phyloP scores from a whole-genome alignment of 2,329 filamentous ascomycete species.

The Neofusicoccum umdonicola region DNA sequence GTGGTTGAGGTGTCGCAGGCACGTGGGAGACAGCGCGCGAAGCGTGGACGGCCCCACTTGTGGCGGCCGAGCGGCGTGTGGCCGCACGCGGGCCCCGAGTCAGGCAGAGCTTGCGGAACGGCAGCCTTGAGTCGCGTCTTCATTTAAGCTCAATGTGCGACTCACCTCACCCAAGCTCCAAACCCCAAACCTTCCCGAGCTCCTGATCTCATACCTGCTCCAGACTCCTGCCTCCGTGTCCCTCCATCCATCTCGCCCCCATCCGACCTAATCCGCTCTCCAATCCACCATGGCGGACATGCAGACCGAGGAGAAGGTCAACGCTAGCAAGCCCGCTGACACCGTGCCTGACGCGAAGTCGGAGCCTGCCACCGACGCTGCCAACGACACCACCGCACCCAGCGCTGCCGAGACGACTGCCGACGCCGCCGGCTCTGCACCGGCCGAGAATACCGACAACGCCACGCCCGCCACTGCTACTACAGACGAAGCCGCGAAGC shows the following conservation, averaged over 20 bases:
- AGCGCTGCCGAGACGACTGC: neutral
- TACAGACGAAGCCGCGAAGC: neutral
- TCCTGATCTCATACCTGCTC: neutral
- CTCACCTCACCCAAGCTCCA: slow-evolving; percentile 9
- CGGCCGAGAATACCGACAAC: neutral
- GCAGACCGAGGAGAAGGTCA: slow-evolving; percentile 5
- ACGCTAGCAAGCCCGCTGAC: neutral
- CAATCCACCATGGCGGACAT: neutral
- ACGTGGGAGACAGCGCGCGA: neutral
- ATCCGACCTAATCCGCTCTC: neutral
- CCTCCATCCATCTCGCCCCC: neutral
- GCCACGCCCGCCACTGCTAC: neutral
- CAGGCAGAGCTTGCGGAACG: neutral
- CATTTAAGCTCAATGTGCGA: slow-evolving; percentile 11
- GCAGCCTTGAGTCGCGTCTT: neutral
- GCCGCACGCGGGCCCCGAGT: neutral
- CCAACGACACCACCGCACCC: neutral
- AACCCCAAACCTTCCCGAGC: neutral
- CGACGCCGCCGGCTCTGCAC: neutral
- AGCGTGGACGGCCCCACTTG: neutral
- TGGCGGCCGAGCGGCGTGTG: neutral
- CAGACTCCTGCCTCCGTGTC: neutral
- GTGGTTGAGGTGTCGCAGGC: neutral
- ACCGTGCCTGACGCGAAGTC: neutral
- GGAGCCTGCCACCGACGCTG: neutral